These are phyloP conservation scores for Suillus bovinus DNA, from an alignment of 768 basidiomycete species.

Conservation along the genomic window DNA sequence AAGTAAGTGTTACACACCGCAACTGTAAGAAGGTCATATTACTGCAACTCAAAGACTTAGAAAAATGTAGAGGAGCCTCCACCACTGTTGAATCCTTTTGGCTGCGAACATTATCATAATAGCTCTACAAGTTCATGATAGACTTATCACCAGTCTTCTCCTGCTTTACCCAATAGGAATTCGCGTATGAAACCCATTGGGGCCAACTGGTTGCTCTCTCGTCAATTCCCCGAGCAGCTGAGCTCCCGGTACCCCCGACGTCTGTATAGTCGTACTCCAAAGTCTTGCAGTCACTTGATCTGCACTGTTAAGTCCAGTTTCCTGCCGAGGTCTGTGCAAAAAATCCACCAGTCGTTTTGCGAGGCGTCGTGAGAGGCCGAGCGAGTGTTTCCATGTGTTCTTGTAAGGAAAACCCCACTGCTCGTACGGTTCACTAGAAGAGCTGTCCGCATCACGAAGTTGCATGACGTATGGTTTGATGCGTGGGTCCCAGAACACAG, in stretches of 20 bases:
- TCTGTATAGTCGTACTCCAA: background rate
- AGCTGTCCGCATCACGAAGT: background rate
- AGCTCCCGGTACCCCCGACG: constrained; percentile 1
- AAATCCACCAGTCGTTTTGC: background rate
- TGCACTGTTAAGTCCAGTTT: background rate
- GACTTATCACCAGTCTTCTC: background rate
- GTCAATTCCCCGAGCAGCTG: background rate
- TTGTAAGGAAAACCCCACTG: constrained; percentile 1
- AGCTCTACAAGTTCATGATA: background rate
- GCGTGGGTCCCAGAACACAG: constrained; percentile 1
- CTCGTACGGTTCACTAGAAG: background rate
- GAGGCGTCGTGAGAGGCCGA: background rate
- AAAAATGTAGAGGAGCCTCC: too few species aligned
- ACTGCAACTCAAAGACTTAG: too few species aligned
- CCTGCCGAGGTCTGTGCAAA: background rate
- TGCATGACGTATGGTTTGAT: constrained; percentile 1
- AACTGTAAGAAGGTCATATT: too few species aligned
- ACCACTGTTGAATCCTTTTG: too few species aligned
- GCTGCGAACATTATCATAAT: background rate
- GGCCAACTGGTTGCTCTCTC: background rate
- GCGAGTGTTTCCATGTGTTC: background rate
- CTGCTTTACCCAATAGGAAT: background rate
- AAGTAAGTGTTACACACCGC: too few species aligned
- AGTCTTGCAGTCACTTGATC: background rate
- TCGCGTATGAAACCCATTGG: background rate